These are phyloP conservation scores for Trichocladium uniseriatum DNA, from an alignment of 495 filamentous ascomycete species.

Conservation along the genomic window DNA sequence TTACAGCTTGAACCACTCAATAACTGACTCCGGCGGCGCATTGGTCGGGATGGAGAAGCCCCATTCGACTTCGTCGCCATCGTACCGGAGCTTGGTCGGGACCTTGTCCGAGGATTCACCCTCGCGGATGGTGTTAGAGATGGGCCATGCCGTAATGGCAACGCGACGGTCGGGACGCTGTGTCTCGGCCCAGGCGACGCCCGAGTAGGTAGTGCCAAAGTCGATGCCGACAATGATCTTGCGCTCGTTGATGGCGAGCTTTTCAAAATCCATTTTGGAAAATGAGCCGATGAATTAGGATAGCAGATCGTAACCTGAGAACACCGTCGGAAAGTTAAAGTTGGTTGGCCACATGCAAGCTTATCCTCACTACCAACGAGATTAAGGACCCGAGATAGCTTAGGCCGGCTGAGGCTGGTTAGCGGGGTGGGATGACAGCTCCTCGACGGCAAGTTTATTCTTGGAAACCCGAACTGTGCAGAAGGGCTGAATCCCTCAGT, in stretches of 20 bases:
- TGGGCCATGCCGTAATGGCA: slow-evolving; percentile 37
- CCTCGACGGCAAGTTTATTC: too few relatives aligned
- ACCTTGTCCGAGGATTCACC: slow-evolving; percentile 39
- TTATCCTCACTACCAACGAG: too few relatives aligned
- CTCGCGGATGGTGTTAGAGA: slow-evolving; percentile 30
- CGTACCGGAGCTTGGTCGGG: slow-evolving; percentile 39
- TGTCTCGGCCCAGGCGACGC: slow-evolving; percentile 22
- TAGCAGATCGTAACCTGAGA: too few relatives aligned
- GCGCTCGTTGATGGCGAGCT: slow-evolving; percentile 19
- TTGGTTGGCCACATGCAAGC: too few relatives aligned
- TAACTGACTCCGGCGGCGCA: slow-evolving; percentile 27
- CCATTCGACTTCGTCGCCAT: slow-evolving; percentile 32
- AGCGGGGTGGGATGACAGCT: too few relatives aligned
- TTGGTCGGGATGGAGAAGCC: slow-evolving; percentile 40
- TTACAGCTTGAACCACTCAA: slow-evolving; percentile 49
- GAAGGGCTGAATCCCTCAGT: too few relatives aligned
- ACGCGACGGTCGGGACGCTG: slow-evolving; percentile 25
- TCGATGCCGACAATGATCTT: slow-evolving; percentile 27
- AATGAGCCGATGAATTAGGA: background rate
- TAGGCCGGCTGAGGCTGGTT: too few relatives aligned
- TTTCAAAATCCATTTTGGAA: slow-evolving; percentile 23
- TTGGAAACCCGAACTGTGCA: too few relatives aligned
- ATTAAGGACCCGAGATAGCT: too few relatives aligned
- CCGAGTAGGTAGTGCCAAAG: slow-evolving; percentile 25
- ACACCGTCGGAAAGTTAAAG: too few relatives aligned